Evolutionary conservation across 2,329 filamentous ascomycete genomes (phyloP).

Genomic region (Tolypocladium pustulatum): DNA sequence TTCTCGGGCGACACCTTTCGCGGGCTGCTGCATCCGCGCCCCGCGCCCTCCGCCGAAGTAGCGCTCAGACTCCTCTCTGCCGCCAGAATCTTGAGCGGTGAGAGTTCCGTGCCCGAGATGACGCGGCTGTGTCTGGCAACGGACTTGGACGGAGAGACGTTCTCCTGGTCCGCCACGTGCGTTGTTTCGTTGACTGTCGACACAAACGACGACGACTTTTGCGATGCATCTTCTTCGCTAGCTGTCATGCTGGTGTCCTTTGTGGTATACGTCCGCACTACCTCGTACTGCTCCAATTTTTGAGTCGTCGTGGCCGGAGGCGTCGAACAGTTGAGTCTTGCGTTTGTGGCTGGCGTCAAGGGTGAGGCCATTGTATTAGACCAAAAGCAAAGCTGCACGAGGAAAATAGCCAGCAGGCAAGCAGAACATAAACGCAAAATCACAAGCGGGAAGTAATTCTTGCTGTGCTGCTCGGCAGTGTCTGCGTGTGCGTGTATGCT

Average conservation of each 20-base stretch:
- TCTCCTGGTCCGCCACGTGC: slow-evolving; percentile 28
- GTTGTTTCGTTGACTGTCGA: slow-evolving; percentile 20
- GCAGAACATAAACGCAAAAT: background rate
- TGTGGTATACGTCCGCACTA: slow-evolving; percentile 15
- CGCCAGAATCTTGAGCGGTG: slow-evolving; percentile 45
- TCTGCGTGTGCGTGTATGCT: background rate
- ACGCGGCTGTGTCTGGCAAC: slow-evolving; percentile 38
- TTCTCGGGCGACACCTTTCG: slow-evolving; percentile 41
- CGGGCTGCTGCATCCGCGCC: slow-evolving; percentile 27
- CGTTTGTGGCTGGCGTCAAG: slow-evolving; percentile 26
- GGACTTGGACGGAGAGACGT: slow-evolving; percentile 34
- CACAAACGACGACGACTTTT: slow-evolving; percentile 17
- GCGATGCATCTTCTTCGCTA: slow-evolving; percentile 1
- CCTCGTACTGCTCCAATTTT: slow-evolving; percentile 22
- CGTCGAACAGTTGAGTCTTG: slow-evolving; percentile 23
- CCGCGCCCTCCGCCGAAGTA: slow-evolving; percentile 14
- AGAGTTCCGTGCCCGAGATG: slow-evolving; percentile 45
- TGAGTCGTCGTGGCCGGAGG: slow-evolving; percentile 18
- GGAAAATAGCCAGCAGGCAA: background rate
- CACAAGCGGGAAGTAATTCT: background rate
- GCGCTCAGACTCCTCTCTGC: slow-evolving; percentile 15
- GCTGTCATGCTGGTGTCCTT: background rate
- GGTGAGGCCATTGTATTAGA: slow-evolving; percentile 25
- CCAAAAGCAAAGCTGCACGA: background rate
- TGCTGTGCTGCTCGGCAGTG: background rate